Percentiles rank a stretch among this genome's conserved stretches.
Conservation (phyloP, 2,329 filamentous ascomycete species). For the Coniochaeta sp. region DNA sequence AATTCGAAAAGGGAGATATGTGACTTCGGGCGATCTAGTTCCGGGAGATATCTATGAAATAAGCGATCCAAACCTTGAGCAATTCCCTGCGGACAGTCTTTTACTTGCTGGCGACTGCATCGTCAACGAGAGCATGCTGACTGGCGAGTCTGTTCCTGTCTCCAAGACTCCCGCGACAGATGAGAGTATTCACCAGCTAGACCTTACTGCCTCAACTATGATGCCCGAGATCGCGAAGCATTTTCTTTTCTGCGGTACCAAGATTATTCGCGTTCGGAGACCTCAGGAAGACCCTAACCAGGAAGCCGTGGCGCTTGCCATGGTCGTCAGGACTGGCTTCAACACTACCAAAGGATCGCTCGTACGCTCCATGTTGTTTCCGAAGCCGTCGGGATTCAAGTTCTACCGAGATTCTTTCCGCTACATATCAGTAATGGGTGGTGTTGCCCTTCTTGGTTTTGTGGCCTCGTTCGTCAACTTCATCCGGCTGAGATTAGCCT, state of each 20-base stretch:
- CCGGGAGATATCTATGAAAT: conserved; percentile 96
- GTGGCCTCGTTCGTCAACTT: conserved; percentile 91
- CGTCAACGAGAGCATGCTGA: conserved; percentile 99
- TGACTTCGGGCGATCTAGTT: conserved; percentile 80
- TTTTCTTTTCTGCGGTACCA: conserved; percentile 91
- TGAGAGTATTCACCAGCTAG: conserved; percentile 66
- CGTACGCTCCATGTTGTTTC: conserved; percentile 96
- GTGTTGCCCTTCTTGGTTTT: conserved; percentile 80
- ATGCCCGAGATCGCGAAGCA: conserved; percentile 78
- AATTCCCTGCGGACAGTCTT: conserved; percentile 88
- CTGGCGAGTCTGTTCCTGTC: conserved; percentile 92
- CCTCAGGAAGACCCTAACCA: conserved; percentile 81
- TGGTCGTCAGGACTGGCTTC: conserved; percentile 91
- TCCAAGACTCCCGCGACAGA: conserved; percentile 83
- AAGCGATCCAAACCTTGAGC: conserved; percentile 80
- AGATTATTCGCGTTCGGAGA: conserved; percentile 81
- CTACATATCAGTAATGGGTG: conserved; percentile 94
- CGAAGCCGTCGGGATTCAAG: conserved; percentile 96
- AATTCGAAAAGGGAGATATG: conserved; percentile 55
- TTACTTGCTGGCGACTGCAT: conserved; percentile 92
- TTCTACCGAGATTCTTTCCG: conserved; percentile 97
- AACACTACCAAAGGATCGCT: conserved; percentile 95
- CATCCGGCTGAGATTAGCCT: conserved; percentile 70
- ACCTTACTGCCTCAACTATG: conserved; percentile 74
- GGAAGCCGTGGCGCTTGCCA: conserved; percentile 82